Conservation (phyloP, 176 grass and related monocot genomes). For the Oryza meyeriana region DNA sequence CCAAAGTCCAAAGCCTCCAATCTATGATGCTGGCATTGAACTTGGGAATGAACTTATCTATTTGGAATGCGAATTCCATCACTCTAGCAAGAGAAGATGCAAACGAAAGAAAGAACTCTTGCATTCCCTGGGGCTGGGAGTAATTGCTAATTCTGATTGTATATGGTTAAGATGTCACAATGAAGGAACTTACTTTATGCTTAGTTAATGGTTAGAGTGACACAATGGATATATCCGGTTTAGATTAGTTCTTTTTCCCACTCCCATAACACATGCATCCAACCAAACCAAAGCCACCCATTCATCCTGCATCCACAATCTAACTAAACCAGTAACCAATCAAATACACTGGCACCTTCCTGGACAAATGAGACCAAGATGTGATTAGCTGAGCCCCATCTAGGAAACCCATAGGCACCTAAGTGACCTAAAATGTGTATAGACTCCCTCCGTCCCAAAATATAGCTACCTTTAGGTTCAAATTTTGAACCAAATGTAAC, state of each 20-base stretch:
- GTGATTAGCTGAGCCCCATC: neutral
- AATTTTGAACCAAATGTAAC: too few relatives aligned
- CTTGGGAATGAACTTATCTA: neutral
- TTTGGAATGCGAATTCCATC: neutral
- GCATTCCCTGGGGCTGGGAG: neutral
- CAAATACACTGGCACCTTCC: neutral
- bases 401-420: neutral
- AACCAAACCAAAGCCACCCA: neutral
- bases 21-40: neutral
- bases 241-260: neutral
- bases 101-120: neutral
- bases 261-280: neutral
- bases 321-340: neutral
- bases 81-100: neutral
- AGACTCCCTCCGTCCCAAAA: too few relatives aligned
- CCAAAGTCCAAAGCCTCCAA: neutral
- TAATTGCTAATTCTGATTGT: neutral
- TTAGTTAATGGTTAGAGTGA: neutral
- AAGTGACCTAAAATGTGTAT: neutral
- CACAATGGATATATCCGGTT: neutral
- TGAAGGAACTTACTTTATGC: neutral
- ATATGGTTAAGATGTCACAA: neutral
- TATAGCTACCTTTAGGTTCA: too few relatives aligned
- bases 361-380: neutral
- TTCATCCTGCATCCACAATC: neutral